Base-by-base conservation (phyloP, 2,329 filamentous ascomycete species). In the Diaporthe velutina region DNA sequence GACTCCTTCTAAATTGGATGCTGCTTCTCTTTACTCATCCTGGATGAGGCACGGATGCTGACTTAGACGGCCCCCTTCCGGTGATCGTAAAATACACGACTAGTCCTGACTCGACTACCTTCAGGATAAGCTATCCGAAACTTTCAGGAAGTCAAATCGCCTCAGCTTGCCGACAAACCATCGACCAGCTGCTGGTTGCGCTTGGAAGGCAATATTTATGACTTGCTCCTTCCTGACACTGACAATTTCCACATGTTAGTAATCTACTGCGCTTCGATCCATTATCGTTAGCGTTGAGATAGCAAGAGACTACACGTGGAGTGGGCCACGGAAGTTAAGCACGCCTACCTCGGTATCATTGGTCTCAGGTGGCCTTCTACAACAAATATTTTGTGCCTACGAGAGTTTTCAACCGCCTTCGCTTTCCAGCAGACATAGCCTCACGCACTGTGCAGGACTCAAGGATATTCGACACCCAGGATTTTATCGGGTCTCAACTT, bases 341-440 rank as follows among this genome's bases (percentile, higher is more conserved):
- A 8, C n/a, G 30, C 30, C 2, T 1, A n/a, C n/a, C n/a, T n/a
- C n/a, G n/a, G n/a, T n/a, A n/a, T 22, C 28, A 12, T 5, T 33
- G 54, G 6, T 22, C 25, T 33, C 8, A 30, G 19, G 17, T 0
- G 17, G 12, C 28, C 28, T 0, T 22, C 0, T 1, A 5, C 17
- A 2, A 55, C 22, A 2, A 2, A 17, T 17, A 25, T 55, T 10
- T 12, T 4, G n/a, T 22, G 15, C 8, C 8, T 22, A 22, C 3
- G 28, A 55, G 54, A 57, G 9, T 12, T 57, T 15, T 6, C 25
- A 15, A 9, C 35, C 28, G 13, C 3, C 19, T 10, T 4, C 30
- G 3, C 9, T 35, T 7, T 35, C 15, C 25, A 57, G 35, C 17
- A 19, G 9, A 35, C 30, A 22, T 12, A 10, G 28, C 54, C 33